phyloP scores from a whole-genome alignment of 805 yeast species.

The Saccharomycopsis babjevae region DNA sequence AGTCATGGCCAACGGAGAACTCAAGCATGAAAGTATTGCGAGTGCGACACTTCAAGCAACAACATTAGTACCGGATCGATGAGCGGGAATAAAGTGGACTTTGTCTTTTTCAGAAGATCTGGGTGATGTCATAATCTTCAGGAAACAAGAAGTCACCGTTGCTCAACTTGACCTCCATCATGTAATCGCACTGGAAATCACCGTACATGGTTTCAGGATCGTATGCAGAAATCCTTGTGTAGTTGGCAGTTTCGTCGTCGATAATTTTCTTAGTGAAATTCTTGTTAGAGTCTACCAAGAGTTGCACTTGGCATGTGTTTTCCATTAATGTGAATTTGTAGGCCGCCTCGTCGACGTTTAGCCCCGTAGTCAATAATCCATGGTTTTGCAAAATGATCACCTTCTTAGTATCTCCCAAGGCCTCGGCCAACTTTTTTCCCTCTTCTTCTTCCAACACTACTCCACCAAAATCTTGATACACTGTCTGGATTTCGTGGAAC shows the following conservation, averaged over 20 bases:
- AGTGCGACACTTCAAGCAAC: too few species aligned
- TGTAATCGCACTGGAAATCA: slow-evolving; percentile 65
- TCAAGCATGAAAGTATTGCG: too few species aligned
- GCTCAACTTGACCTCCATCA: slow-evolving; percentile 32
- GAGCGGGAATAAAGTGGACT: too few species aligned
- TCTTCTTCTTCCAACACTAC: slow-evolving; percentile 61
- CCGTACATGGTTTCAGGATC: slow-evolving; percentile 62
- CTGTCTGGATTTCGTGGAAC: slow-evolving; percentile 56
- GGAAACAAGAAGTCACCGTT: slow-evolving; percentile 23
- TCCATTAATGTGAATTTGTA: slow-evolving; percentile 55
- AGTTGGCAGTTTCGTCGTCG: slow-evolving; percentile 55
- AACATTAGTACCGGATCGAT: too few species aligned
- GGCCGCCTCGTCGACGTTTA: slow-evolving; percentile 68
- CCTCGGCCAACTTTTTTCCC: slow-evolving; percentile 50
- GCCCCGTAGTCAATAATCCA: slow-evolving; percentile 62
- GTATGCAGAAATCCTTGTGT: slow-evolving; percentile 46
- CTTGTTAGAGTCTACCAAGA: slow-evolving; percentile 47
- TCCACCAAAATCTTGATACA: slow-evolving; percentile 65
- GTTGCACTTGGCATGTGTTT: slow-evolving; percentile 53
- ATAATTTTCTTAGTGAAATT: slow-evolving; percentile 33
- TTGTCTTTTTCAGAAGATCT: not conserved
- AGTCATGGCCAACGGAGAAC: too few species aligned
- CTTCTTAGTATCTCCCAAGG: slow-evolving; percentile 45
- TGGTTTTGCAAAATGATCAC: slow-evolving; percentile 60
- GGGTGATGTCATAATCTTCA: slow-evolving; percentile 5